Base-by-base conservation (phyloP, 306 rosid species). In the Castanopsis chinensis region DNA sequence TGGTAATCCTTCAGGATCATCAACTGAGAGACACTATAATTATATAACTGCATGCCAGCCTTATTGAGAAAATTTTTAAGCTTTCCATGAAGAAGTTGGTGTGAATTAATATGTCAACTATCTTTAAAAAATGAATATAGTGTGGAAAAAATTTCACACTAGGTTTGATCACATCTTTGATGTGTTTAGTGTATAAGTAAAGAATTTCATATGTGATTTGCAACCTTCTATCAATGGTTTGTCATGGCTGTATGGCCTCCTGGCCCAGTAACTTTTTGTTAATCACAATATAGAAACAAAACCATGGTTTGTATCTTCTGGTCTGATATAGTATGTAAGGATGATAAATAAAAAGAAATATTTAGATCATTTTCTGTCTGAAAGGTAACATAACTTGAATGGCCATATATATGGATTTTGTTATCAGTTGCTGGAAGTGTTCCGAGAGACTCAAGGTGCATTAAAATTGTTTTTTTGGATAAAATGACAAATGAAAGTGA, bases 1-100 rank as follows among this genome's bases (percentile, higher is more conserved):
- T 76, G 82, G 83, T 3, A 80, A 80, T 51, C 72, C 73, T 55
- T 14, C 19, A 18, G 87, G 79, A 30, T 63, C 61, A 53, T 33
- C 73, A 15, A 43, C 60, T 23, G 73, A 80, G 17, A 51, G 67
- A 61, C 81, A 43, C 74, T 80, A 57, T 30, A 3, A 60, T 69
- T 73, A 74, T 61, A n/a, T 49, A 11, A 7, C 59, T 7, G 49
- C 71, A 45, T 77, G 85, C 71, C 84, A 73, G 35, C 37, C 73
- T 17, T 54, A 65, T 14, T 17, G 49, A 23, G 32, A 59, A 25
- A 61, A 30, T 71, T 45, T 73, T n/a, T 52, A 13, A 35, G 37
- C 60, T 60, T 60, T 23, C 35, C 27, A 60, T 25, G n/a, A 61
- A 25, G n/a, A 61, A 61, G 69, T 25, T 61, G 37, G 37, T 27